These are phyloP conservation scores for Trichoderma koningii DNA, from an alignment of 2,329 filamentous ascomycete genomes.

Conservation along the genomic window DNA sequence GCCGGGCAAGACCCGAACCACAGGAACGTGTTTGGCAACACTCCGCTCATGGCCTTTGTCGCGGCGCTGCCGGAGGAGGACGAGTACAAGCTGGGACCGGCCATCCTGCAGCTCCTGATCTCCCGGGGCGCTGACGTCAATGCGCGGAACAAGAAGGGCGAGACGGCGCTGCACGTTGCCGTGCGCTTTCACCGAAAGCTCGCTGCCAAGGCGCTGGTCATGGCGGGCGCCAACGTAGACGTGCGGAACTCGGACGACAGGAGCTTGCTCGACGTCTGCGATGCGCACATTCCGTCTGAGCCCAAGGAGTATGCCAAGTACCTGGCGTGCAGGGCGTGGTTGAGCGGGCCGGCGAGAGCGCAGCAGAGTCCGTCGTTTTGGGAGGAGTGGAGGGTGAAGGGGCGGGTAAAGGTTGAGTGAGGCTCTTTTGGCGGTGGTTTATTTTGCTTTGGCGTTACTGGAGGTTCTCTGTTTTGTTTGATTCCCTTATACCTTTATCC, in stretches of 20 bases:
- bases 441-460: not conserved
- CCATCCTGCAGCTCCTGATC: conserved; percentile 49
- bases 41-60: conserved; percentile 59
- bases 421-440: too few relatives aligned
- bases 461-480: too few relatives aligned
- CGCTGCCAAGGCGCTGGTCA: conserved; percentile 50
- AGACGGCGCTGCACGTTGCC: conserved; percentile 58
- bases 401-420: not conserved
- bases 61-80: conserved; percentile 53
- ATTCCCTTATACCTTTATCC: not conserved
- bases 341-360: conserved; percentile 44
- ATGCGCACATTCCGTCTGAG: conserved; percentile 43
- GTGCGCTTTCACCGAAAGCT: conserved; percentile 56
- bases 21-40: conserved; percentile 54
- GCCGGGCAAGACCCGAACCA: conserved; percentile 53
- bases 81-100: conserved; percentile 50
- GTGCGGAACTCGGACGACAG: conserved; percentile 48
- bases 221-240: conserved; percentile 51
- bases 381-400: conserved; percentile 44
- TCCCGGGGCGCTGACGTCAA: conserved; percentile 48
- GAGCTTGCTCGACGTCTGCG: conserved; percentile 50
- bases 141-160: conserved; percentile 55
- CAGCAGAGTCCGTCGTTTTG: conserved; percentile 45
- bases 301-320: conserved; percentile 45
- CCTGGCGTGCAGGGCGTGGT: conserved; percentile 50